phyloP scores from a whole-genome alignment of 2,329 filamentous ascomycete species.

The Trichoderma polysporum region DNA sequence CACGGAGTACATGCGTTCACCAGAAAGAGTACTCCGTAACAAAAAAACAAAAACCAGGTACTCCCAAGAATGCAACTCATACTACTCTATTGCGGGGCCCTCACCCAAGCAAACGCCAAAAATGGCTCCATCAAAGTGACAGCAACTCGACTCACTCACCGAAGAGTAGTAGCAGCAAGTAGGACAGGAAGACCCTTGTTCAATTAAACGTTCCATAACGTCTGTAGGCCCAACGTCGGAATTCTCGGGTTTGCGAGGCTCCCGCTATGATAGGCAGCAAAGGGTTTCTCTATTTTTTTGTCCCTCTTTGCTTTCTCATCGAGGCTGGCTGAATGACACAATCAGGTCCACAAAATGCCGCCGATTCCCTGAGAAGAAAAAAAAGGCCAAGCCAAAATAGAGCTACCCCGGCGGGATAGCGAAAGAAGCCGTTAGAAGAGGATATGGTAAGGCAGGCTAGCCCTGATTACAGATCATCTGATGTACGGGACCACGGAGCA shows the following conservation, averaged over 20 bases:
- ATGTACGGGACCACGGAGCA: slow-evolving; percentile 1
- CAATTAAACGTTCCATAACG: neutral
- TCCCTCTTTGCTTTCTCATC: neutral
- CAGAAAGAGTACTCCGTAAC: neutral
- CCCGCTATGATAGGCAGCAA: neutral
- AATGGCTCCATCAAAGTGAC: slow-evolving; percentile 10
- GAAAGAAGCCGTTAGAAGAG: slow-evolving; percentile 11
- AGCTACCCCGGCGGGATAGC: slow-evolving; percentile 6
- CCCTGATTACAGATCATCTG: slow-evolving; percentile 19
- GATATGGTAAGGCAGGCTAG: slow-evolving; percentile 1
- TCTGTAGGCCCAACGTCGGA: neutral
- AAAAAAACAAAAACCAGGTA: neutral
- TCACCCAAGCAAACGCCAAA: neutral
- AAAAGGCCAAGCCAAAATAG: neutral
- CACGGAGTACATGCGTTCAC: neutral
- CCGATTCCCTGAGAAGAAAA: neutral
- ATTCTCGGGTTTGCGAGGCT: neutral
- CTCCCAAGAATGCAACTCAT: neutral
- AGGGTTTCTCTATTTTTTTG: neutral
- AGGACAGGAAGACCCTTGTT: neutral
- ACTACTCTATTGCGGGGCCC: neutral
- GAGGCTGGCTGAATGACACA: neutral
- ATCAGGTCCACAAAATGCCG: slow-evolving; percentile 10
- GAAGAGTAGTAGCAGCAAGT: neutral
- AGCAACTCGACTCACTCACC: slow-evolving; percentile 13